A percentile compares a stretch with the other conserved stretches of the same genome.
phyloP scores from a whole-genome alignment of 75 land plant genomes.

The Pinus tabuliformis region DNA sequence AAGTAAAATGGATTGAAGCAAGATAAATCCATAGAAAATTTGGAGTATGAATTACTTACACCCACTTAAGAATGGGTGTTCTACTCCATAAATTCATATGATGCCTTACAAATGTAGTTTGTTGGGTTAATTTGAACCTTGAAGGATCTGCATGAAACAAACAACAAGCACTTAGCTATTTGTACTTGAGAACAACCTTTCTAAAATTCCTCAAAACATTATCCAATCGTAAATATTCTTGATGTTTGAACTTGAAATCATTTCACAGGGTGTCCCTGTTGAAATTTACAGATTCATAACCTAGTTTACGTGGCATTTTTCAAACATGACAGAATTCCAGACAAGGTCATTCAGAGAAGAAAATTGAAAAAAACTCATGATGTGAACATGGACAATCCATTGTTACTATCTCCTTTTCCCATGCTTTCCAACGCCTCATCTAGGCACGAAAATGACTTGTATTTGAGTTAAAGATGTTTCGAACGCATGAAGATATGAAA shows the following conservation, averaged over 20 bases:
- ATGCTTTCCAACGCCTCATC: constrained; percentile 54
- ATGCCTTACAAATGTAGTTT: constrained; percentile 33
- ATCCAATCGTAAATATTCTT: neutral
- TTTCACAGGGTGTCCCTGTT: neutral
- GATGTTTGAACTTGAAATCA: neutral
- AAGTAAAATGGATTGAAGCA: neutral
- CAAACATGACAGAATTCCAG: neutral
- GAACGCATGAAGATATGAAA: neutral
- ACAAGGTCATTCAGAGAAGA: neutral
- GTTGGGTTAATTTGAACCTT: constrained; percentile 25
- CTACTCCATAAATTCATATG: constrained; percentile 19
- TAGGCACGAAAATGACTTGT: constrained; percentile 7
- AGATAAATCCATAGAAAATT: neutral
- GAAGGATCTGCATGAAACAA: constrained; percentile 19
- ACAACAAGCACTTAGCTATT: neutral
- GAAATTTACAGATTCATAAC: neutral
- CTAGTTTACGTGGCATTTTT: no score
- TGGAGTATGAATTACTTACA: constrained; percentile 17
- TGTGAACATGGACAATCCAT: constrained; percentile 35
- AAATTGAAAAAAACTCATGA: constrained; percentile 17
- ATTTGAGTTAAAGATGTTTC: neutral
- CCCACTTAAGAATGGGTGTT: constrained; percentile 24
- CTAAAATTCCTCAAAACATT: neutral
- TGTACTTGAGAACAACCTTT: neutral
- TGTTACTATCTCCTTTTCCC: constrained; percentile 52